phyloP scores from a whole-genome alignment of 2,329 filamentous ascomycete species.

The Waltergamsia citrina region DNA sequence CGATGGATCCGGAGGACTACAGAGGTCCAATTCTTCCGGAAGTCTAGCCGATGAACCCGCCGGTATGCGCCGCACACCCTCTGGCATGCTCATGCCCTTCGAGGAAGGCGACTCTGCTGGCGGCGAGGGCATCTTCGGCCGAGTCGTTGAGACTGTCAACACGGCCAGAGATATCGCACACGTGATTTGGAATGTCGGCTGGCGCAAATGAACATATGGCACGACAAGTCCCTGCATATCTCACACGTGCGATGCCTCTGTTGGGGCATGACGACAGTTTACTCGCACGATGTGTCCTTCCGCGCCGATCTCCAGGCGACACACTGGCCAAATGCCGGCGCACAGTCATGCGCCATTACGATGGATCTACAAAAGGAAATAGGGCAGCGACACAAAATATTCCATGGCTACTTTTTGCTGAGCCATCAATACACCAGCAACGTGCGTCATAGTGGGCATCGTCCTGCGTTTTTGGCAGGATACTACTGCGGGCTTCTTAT shows the following conservation, averaged over 20 bases:
- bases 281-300: too few species aligned
- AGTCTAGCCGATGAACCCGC: constrained; percentile 40
- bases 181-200: constrained; percentile 64
- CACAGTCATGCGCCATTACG: too few species aligned
- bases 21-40: constrained; percentile 36
- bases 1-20: constrained; percentile 20
- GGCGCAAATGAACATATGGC: constrained; percentile 49
- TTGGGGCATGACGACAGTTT: too few species aligned
- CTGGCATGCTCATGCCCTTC: constrained; percentile 87
- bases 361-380: too few species aligned
- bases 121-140: constrained; percentile 60
- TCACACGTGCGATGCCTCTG: not conserved
- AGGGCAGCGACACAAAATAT: too few species aligned
- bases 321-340: too few species aligned
- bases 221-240: constrained; percentile 9
- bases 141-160: constrained; percentile 73
- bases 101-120: constrained; percentile 59
- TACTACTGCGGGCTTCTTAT: too few species aligned
- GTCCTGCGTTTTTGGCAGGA: too few species aligned
- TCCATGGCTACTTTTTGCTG: too few species aligned
- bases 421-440: too few species aligned
- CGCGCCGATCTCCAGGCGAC: too few species aligned
- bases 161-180: constrained; percentile 62
- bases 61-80: constrained; percentile 68
- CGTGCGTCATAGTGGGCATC: too few species aligned